phyloP scores from a whole-genome alignment of 1,284 basidiomycete genomes.

The Fistulinella staudtii region DNA sequence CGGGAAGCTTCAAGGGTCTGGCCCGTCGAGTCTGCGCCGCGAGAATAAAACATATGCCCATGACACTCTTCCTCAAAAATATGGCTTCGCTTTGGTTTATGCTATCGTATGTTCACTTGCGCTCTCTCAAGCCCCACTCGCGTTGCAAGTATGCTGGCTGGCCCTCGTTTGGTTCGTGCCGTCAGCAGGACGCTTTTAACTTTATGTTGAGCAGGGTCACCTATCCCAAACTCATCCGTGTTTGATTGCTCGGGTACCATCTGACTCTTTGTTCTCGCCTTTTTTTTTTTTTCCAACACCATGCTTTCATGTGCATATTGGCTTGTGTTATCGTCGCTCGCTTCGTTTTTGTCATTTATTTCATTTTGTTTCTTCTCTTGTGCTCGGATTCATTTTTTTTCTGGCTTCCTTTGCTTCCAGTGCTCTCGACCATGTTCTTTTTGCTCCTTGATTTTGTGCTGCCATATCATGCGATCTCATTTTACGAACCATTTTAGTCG shows the following conservation, averaged over 20 bases:
- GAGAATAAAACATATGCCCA: conserved; percentile 22
- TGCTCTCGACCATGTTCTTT: neutral
- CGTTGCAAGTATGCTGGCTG: no score
- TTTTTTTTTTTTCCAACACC: no score
- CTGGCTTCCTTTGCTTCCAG: conserved; percentile 7
- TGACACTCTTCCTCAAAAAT: conserved; percentile 19
- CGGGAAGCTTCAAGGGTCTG: conserved; percentile 31
- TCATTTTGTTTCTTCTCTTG: conserved; percentile 17
- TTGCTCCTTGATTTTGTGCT: conserved; percentile 7
- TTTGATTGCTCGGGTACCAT: no score
- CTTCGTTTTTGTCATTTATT: conserved; percentile 28
- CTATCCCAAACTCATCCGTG: no score
- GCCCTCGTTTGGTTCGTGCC: no score
- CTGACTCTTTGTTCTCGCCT: no score
- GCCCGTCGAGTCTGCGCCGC: conserved; percentile 28
- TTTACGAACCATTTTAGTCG: conserved; percentile 23
- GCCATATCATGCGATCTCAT: conserved; percentile 13
- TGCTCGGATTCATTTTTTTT: conserved; percentile 8
- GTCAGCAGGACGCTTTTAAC: no score
- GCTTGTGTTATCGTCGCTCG: conserved; percentile 10
- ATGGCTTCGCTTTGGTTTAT: conserved; percentile 31
- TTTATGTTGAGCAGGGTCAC: no score
- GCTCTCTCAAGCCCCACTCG: no score
- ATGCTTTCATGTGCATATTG: conserved; percentile 30
- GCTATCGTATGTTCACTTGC: conserved; percentile 25